A percentile compares a stretch with the other conserved stretches of the same genome.
phyloP scores from a whole-genome alignment of 2,329 filamentous ascomycete genomes.

The Pestalotiopsis sp. region DNA sequence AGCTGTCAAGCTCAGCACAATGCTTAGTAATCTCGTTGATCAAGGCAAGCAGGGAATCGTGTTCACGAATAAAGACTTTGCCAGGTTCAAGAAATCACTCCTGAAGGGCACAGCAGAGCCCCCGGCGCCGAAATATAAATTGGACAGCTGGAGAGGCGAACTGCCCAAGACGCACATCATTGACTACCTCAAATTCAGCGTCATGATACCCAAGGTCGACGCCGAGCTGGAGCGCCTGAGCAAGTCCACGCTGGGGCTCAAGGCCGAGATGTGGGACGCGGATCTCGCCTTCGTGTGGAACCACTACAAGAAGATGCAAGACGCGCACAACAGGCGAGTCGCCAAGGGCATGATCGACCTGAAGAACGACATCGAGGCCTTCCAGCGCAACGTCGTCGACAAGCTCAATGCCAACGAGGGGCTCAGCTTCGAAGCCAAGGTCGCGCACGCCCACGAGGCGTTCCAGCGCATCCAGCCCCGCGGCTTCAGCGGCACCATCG shows the following conservation, averaged over 20 bases:
- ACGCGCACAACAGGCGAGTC: neutral
- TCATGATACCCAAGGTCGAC: slow-evolving; percentile 47
- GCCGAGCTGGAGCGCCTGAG: slow-evolving; percentile 38
- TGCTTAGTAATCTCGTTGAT: slow-evolving; percentile 60
- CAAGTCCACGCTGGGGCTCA: slow-evolving; percentile 12
- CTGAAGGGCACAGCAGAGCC: slow-evolving; percentile 27
- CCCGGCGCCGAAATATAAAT: slow-evolving; percentile 45
- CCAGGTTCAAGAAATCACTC: slow-evolving; percentile 32
- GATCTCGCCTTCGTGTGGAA: slow-evolving; percentile 31
- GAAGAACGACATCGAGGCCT: neutral
- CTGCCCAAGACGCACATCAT: slow-evolving; percentile 53
- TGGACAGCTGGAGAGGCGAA: slow-evolving; percentile 29
- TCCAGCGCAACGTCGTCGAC: neutral
- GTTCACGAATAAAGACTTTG: slow-evolving; percentile 48
- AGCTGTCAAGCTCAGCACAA: slow-evolving; percentile 52
- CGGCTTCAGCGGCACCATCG: slow-evolving; percentile 26
- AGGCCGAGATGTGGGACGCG: slow-evolving; percentile 36
- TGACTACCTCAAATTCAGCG: slow-evolving; percentile 62
- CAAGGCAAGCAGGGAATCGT: slow-evolving; percentile 56
- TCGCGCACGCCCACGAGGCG: slow-evolving; percentile 18
- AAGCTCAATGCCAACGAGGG: neutral
- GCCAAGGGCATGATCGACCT: neutral
- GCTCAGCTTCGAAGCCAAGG: neutral
- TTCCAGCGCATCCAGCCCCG: slow-evolving; percentile 23
- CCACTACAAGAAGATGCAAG: neutral